Percentiles rank a stretch among this genome's conserved stretches.
phyloP scores from a whole-genome alignment of 441 rosid genomes.

The Macaranga tanarius region DNA sequence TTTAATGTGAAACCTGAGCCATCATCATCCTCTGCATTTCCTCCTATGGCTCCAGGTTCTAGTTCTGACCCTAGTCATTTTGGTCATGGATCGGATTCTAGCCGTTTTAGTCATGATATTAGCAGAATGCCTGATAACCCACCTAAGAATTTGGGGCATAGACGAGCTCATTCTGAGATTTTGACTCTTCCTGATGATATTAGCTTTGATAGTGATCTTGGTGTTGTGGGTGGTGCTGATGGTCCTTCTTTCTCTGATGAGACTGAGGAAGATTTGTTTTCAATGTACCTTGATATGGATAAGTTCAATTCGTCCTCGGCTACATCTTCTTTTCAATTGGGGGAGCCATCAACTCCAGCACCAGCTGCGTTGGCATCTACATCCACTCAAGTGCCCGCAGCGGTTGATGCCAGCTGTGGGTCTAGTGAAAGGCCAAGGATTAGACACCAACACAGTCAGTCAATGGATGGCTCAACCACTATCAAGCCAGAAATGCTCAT shows the following conservation, averaged over 20 bases:
- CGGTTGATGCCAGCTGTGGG: constrained; percentile 34
- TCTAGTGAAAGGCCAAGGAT: constrained; percentile 68
- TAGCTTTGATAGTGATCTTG: constrained; percentile 92
- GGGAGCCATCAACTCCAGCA: constrained; percentile 48
- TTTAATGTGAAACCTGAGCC: constrained; percentile 51
- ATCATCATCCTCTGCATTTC: constrained; percentile 38
- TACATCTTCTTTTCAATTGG: constrained; percentile 59
- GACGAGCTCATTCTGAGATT: constrained; percentile 95
- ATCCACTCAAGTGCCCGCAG: constrained; percentile 18
- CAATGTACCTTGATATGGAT: constrained; percentile 95
- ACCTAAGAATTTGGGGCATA: constrained; percentile 79
- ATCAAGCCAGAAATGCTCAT: constrained; percentile 88
- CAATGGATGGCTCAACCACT: constrained; percentile 88
- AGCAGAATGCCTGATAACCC: constrained; percentile 93
- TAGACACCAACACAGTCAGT: constrained; percentile 94
- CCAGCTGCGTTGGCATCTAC: constrained; percentile 24
- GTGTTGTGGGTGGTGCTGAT: constrained; percentile 84
- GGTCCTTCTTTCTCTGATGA: constrained; percentile 91
- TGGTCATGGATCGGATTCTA: constrained; percentile 52
- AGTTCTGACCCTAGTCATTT: constrained; percentile 40
- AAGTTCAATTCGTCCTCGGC: constrained; percentile 82
- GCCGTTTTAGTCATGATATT: constrained; percentile 71
- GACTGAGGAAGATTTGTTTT: constrained; percentile 81
- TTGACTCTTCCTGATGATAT: constrained; percentile 95
- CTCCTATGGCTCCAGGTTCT: constrained; percentile 37